phyloP scores from a whole-genome alignment of 1,139 yeast genomes.

The Meyerozyma guilliermondii region DNA sequence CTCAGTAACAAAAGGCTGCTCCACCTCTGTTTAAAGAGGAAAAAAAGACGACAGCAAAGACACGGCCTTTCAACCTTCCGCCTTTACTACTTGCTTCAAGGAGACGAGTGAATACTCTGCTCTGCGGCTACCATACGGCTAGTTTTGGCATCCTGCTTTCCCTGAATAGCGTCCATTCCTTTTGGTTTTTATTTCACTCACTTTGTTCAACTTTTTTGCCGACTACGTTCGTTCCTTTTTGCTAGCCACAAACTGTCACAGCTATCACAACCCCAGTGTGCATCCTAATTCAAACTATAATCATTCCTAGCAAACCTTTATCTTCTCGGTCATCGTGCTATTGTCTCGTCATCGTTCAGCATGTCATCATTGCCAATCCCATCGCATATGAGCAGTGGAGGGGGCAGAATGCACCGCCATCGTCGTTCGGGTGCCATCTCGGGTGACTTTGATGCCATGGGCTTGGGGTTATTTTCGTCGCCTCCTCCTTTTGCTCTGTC shows the following conservation, averaged over 20 bases:
- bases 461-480: conserved; percentile 35
- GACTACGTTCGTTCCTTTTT: background rate
- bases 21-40: conserved; percentile 1
- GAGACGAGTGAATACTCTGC: background rate
- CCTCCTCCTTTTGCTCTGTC: conserved; percentile 9
- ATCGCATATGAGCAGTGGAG: conserved; percentile 3
- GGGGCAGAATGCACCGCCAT: conserved; percentile 53
- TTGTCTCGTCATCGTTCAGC: background rate
- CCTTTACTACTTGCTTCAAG: background rate
- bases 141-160: background rate
- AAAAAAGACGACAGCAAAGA: background rate
- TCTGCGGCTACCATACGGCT: background rate
- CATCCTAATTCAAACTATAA: background rate
- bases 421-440: conserved; percentile 70
- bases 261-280: background rate
- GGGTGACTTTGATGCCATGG: conserved; percentile 59
- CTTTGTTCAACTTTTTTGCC: background rate
- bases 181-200: background rate
- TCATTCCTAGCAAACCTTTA: background rate
- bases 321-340: background rate
- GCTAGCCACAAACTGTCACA: background rate
- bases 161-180: conserved; percentile 1
- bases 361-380: conserved; percentile 1
- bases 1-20: background rate
- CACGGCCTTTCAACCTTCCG: background rate